These are phyloP conservation scores for Aurantiochytrium sp. DNA, from an alignment of 108 stramenopile species.

Conservation along the genomic window DNA sequence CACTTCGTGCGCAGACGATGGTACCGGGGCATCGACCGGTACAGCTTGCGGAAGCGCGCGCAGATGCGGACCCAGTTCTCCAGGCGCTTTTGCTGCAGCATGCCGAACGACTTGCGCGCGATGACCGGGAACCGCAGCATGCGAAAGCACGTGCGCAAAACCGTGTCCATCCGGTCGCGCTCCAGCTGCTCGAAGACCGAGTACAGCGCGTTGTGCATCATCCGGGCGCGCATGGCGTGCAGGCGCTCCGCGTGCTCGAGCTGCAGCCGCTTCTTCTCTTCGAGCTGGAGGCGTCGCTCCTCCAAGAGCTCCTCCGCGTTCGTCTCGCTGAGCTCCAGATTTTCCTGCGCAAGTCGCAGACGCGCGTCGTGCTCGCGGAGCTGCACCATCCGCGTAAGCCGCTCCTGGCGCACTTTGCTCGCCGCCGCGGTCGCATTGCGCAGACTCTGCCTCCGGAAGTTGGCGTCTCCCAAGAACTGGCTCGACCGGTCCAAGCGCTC, in stretches of 20 bases:
- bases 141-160: slow-evolving; percentile 1
- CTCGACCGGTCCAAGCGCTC: background rate
- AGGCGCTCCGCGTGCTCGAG: background rate
- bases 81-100: background rate
- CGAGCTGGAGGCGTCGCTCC: background rate
- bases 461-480: background rate
- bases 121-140: background rate
- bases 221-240: background rate
- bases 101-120: background rate
- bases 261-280: slow-evolving; percentile 2
- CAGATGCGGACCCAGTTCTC: slow-evolving; percentile 6
- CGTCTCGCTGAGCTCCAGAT: background rate
- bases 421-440: background rate
- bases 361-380: background rate
- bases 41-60: background rate
- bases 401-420: background rate
- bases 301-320: background rate
- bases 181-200: background rate
- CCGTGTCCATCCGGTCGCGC: background rate
- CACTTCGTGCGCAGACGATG: background rate
- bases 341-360: background rate
- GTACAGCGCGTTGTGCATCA: slow-evolving; percentile 26
- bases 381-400: background rate
- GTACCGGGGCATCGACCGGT: background rate
- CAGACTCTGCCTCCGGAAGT: background rate